Base-by-base conservation (phyloP, 1,284 basidiomycete species). In the Schizophyllum commune region DNA sequence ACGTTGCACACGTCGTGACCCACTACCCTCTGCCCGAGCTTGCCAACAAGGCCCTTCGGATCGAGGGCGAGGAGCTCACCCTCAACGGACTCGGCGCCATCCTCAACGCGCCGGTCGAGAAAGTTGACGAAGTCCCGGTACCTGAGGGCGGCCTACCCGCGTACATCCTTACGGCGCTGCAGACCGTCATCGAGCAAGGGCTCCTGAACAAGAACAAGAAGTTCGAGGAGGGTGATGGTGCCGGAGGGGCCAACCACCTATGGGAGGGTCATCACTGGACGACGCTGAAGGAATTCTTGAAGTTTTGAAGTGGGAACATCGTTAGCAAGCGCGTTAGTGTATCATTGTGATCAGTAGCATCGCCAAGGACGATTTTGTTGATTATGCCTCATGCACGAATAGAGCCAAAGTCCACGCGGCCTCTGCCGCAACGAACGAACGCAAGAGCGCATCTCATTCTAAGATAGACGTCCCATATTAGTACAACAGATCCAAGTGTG, bases 1-100 rank as follows among this genome's bases (percentile, higher is more conserved):
- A 71, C 59, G 60, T 71, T 32, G 70, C 67, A 2, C 66, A 74
- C 59, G 60, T 71, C 32, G 60, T 74, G n/a, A 73, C 72, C 17
- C 63, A 65, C 9, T 60, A 67, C 15, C 64, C 72, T 0, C 63
- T 68, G 19, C 57, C 67, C 15, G 55, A 66, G 17, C 63, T 72
- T 9, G 60, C 65, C 1, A 65, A 72, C 63, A 62, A 59, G 7
- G 59, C 58, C 22, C 60, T 75, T 55, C 67, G 68, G 8, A 63
- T 75, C 58, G 62, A 73, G 61, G 74, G 72, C 20, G 65, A 72
- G 4, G 58, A 65, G 4, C 32, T 58, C 22, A 69, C 65, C 7
- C 52, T 73, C 52, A 47, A 57, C 1, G 68, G 70, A n/a, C 32
- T 71, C 20, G 68, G 63, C 4, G 52, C 55, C 4, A 21, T 66